Evolutionary conservation across 805 yeast species (phyloP), one percentile per base, ranked within the genome.

Genomic region (Starmerella roubikii): DNA sequence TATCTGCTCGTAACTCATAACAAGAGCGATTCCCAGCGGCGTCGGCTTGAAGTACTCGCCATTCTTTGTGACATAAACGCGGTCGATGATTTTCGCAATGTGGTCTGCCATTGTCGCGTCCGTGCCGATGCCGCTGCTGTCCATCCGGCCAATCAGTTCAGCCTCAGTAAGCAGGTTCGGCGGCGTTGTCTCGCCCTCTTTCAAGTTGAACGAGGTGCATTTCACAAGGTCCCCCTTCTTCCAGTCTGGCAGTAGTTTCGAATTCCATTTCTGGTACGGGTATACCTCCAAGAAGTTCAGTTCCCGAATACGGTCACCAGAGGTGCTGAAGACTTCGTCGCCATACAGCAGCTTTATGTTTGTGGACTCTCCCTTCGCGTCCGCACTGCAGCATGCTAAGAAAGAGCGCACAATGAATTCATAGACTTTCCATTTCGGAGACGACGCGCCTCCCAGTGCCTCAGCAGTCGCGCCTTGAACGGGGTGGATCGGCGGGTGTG

Each of bases 81-180:
- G 61, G 10, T 58, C 57, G 22, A 70, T 60, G 31, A 91, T 75
- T 54, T 81, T 86, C 41, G 80, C 85, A 28, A 91, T 91, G 58
- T 91, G 99, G 31, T 91, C 98, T 0, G 97, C 98, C 59, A 91
- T 93, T 0, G 99, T 91, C 1, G 99, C 99, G 63, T 91, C 99
- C 0, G 99, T 91, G 2, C 99, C 99, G 32, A 91, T 91, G 0
- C 97, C 97, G 57, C 91, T 91, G 10, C 76, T 81, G 62, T 93
- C 97, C 99, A 91, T 91, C 34, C 91, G 62, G 9, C 83, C 78
- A 59, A 91, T 84, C 18, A 91, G 66, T 54, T 88, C 98, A 0
- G 94, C 69, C 57, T 91, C 99, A 0, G 97, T 88, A 67, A 91
- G 69, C 38, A 75, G 78, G 22, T 62, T 59, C 0, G 99, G 98